phyloP scores from a whole-genome alignment of 805 yeast species.

The Metschnikowia hibisci region DNA sequence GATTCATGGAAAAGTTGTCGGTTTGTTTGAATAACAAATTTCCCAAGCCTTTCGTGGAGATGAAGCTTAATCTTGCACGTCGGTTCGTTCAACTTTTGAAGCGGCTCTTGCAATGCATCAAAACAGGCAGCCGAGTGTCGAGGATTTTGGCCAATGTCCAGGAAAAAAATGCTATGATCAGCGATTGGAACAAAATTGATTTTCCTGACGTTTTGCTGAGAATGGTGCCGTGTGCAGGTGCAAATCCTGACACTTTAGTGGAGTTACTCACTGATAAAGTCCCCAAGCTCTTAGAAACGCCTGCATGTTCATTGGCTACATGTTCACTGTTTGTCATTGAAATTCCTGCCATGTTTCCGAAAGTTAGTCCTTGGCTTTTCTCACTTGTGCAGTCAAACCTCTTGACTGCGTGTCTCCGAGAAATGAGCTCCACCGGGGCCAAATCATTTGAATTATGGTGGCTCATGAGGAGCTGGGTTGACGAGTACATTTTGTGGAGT shows the following conservation, averaged over 20 bases:
- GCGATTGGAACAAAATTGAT: constrained; percentile 58
- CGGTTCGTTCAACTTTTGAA: constrained; percentile 51
- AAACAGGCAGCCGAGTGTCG: constrained; percentile 49
- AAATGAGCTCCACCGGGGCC: constrained; percentile 55
- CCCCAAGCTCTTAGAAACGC: constrained; percentile 24
- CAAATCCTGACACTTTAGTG: constrained; percentile 29
- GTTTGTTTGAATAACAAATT: constrained; percentile 36
- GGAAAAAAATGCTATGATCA: constrained; percentile 49
- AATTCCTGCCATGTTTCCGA: constrained; percentile 46
- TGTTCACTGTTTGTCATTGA: constrained; percentile 29
- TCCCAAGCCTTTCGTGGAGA: constrained; percentile 47
- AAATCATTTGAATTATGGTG: constrained; percentile 71
- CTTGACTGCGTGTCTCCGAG: constrained; percentile 57
- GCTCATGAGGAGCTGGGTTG: constrained; percentile 71
- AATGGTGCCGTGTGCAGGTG: constrained; percentile 48
- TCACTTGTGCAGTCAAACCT: constrained; percentile 50
- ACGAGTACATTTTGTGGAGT: constrained; percentile 65
- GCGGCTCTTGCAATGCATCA: constrained; percentile 51
- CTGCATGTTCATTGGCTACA: constrained; percentile 8
- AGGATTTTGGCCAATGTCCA: constrained; percentile 40
- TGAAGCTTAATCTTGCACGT: constrained; percentile 52
- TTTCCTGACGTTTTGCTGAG: constrained; percentile 41
- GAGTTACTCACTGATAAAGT: constrained; percentile 34
- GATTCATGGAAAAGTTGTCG: constrained; percentile 46
- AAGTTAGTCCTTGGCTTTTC: constrained; percentile 53